Percentiles rank a stretch among this genome's conserved stretches.
Conservation (phyloP, 2,329 filamentous ascomycete genomes). For the Nemania sp. region DNA sequence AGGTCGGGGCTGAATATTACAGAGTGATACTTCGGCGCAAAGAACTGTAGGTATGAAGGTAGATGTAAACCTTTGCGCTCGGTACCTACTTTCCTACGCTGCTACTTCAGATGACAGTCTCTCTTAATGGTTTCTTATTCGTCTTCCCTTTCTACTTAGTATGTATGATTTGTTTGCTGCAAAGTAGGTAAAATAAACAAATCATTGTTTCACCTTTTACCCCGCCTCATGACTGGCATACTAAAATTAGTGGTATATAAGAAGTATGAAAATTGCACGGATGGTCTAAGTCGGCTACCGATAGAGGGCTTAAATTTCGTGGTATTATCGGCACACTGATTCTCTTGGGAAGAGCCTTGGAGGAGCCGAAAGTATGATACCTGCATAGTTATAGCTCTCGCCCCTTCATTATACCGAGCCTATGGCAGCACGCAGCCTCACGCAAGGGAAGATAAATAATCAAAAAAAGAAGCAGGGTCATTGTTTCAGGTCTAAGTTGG, state of each 20-base stretch:
- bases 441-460: neutral
- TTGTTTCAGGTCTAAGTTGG: constrained; percentile 1
- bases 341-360: neutral
- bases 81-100: no score
- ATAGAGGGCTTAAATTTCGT: neutral
- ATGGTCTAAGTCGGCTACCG: neutral
- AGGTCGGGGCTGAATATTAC: no score
- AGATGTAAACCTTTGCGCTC: no score
- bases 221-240: neutral
- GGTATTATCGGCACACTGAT: neutral
- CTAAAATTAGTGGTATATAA: constrained; percentile 1
- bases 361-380: no score
- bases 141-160: no score
- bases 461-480: neutral
- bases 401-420: neutral
- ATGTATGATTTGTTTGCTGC: neutral
- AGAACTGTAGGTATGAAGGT: no score
- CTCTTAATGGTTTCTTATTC: neutral
- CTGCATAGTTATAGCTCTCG: neutral
- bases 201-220: neutral
- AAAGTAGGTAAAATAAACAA: neutral
- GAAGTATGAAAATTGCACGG: neutral
- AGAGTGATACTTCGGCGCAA: no score
- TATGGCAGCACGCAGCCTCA: constrained; percentile 1
- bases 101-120: neutral